Percentiles rank a stretch among this genome's conserved stretches.
Evolutionary conservation across 208 protist species (phyloP).

Genomic region (Trypanosoma brucei): DNA sequence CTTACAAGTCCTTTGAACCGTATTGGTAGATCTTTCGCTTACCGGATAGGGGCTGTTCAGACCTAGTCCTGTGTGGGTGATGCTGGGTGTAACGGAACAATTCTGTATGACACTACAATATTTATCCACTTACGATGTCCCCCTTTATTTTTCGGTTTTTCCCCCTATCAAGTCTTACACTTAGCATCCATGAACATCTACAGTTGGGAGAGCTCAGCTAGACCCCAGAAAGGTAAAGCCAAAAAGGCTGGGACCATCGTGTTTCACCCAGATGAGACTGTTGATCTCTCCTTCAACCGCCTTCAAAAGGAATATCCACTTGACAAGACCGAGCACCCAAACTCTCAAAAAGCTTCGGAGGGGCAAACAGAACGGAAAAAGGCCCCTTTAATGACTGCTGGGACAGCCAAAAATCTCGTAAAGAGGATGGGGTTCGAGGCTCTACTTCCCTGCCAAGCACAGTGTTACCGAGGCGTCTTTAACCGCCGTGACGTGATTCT

Average conservation of each 20-base stretch:
- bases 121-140: too few relatives aligned
- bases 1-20: too few relatives aligned
- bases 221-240: conserved; percentile 47
- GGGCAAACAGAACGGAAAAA: conserved; percentile 18
- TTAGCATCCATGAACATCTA: conserved; percentile 38
- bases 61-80: too few relatives aligned
- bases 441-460: conserved; percentile 78
- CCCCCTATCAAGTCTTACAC: neutral
- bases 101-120: too few relatives aligned
- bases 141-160: too few relatives aligned
- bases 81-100: too few relatives aligned
- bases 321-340: conserved; percentile 18
- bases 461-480: conserved; percentile 86
- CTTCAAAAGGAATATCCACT: conserved; percentile 56
- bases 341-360: conserved; percentile 11
- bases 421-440: conserved; percentile 51
- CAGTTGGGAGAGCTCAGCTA: conserved; percentile 69
- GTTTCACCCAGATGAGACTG: conserved; percentile 57
- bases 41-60: too few relatives aligned
- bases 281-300: conserved; percentile 67
- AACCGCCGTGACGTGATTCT: conserved; percentile 86
- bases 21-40: too few relatives aligned
- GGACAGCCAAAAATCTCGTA: conserved; percentile 44
- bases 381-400: conserved; percentile 61
- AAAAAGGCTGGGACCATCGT: conserved; percentile 87